Evolutionary conservation across 371 early-diverging fungal genomes (phyloP).

Genomic region (Coemansia sp.): DNA sequence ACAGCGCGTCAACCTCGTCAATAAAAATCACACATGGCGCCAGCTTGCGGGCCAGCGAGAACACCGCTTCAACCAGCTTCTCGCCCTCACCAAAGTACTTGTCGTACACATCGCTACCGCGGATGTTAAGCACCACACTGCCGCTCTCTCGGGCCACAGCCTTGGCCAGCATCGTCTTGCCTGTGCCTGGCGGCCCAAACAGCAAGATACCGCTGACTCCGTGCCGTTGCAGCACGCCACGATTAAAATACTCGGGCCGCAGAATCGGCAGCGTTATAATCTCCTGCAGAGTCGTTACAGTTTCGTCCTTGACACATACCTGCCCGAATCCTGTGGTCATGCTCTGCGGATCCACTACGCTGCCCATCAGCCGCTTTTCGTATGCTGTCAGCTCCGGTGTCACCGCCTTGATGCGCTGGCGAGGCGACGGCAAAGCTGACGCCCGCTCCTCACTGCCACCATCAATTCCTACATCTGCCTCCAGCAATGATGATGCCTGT

Average conservation of each 20-base stretch:
- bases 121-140: constrained; percentile 88
- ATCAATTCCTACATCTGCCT: not conserved
- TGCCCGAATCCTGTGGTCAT: constrained; percentile 66
- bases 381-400: constrained; percentile 51
- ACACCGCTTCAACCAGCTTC: constrained; percentile 93
- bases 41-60: constrained; percentile 93
- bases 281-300: constrained; percentile 81
- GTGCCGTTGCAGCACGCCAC: constrained; percentile 75
- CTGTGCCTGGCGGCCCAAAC: constrained; percentile 98
- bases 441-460: not conserved
- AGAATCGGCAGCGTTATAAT: constrained; percentile 81
- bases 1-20: constrained; percentile 97
- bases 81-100: constrained; percentile 99
- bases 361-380: constrained; percentile 60
- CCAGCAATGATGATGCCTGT: not conserved
- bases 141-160: constrained; percentile 96
- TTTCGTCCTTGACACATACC: constrained; percentile 61
- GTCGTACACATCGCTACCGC: constrained; percentile 92
- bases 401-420: constrained; percentile 38
- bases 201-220: constrained; percentile 83
- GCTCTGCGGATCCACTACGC: constrained; percentile 67
- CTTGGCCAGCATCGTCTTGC: constrained; percentile 96
- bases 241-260: constrained; percentile 75
- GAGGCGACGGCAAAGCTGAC: constrained; percentile 11
- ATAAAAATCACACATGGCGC: constrained; percentile 97